Evolutionary conservation across 169 alveolate species (phyloP), one percentile per base, ranked within the genome.

Genomic region (Plasmodium gaboni): DNA sequence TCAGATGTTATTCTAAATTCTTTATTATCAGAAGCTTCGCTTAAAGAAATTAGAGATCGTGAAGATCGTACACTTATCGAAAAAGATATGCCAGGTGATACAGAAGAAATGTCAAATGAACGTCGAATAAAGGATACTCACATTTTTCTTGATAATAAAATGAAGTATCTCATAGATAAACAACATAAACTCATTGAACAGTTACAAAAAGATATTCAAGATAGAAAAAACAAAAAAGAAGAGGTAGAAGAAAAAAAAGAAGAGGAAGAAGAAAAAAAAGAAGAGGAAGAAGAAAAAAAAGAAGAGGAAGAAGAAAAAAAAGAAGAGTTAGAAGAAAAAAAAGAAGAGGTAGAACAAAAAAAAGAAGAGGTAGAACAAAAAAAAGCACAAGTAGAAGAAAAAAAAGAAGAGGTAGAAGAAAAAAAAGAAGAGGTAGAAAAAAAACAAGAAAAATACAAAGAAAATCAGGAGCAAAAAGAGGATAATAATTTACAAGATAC

Each of bases 81-180:
- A 12, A 24, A 64, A 48, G 28, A 22, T 8, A 15, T 15, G 19
- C 26, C 46, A 17, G 78, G 78, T 3, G 78, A 69, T 46, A 69
- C 38, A 15, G 78, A 69, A 69, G 78, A 46, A 46, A 42, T 17
- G 17, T 24, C 89, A 50, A 38, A 32, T 12, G 70, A 65, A 76
- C 70, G 89, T 13, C 63, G 32, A 44, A 5, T 76, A 19, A 3
- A 6, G 8, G 76, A 26, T 15, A 24, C 26, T 15, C 5, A 22
- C 2, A 22, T 2, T 24, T 67, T 48, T n/a, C 17, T 76, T 42
- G 67, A 76, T 15, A 10, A 63, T n/a, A 48, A 32, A 64, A 12
- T 70, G 7, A 38, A 13, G 12, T n/a, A 19, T 13, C 60, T 76
- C 50, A 2, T 76, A 24, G 69, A 76, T 46, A 76, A 48, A 38